A percentile compares a stretch with the other conserved stretches of the same genome.
Conservation (phyloP, 73 alveolate species). For the Diophrys appendiculata region DNA sequence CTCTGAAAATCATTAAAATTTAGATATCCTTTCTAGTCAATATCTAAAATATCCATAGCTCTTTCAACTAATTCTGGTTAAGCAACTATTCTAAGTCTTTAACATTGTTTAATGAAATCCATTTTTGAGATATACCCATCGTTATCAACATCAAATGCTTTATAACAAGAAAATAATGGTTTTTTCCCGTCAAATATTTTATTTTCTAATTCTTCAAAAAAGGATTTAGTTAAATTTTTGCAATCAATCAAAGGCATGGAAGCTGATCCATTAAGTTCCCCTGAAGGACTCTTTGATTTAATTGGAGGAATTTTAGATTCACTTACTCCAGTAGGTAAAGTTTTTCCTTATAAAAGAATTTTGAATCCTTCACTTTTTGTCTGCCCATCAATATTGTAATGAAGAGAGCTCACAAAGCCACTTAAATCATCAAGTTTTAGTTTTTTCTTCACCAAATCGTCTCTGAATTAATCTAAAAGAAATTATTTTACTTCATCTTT, state of each 20-base stretch:
- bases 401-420: background rate
- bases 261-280: slow-evolving; percentile 17
- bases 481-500: slow-evolving; percentile 29
- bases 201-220: slow-evolving; percentile 31
- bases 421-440: background rate
- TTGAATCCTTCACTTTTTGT: background rate
- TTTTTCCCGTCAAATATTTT: slow-evolving; percentile 43
- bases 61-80: slow-evolving; percentile 19
- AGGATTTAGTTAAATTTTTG: slow-evolving; percentile 7
- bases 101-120: slow-evolving; percentile 27
- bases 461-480: slow-evolving; percentile 22
- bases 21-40: slow-evolving; percentile 33
- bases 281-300: slow-evolving; percentile 15
- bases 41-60: slow-evolving; percentile 13
- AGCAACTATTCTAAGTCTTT: slow-evolving; percentile 22
- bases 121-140: slow-evolving; percentile 54
- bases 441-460: slow-evolving; percentile 16
- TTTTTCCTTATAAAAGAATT: background rate
- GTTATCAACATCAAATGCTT: slow-evolving; percentile 46
- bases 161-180: slow-evolving; percentile 17
- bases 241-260: slow-evolving; percentile 14
- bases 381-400: background rate
- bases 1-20: slow-evolving; percentile 29
- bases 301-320: slow-evolving; percentile 44
- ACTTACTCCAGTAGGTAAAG: slow-evolving; percentile 1